These are phyloP conservation scores for Thelonectria olida DNA, from an alignment of 2,329 filamentous ascomycete genomes.

Conservation along the genomic window DNA sequence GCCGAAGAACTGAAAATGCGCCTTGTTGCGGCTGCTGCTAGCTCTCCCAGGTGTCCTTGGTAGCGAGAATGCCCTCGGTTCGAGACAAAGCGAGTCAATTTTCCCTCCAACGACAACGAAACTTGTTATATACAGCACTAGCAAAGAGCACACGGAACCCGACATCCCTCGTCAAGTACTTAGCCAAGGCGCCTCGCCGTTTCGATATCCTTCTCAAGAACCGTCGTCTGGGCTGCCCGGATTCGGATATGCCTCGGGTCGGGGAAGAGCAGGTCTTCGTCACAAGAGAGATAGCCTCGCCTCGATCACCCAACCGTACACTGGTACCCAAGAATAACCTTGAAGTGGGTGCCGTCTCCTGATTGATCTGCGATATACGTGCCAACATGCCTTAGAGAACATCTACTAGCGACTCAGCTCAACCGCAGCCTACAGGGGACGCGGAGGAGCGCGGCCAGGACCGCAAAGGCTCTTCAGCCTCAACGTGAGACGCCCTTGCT, in stretches of 20 bases:
- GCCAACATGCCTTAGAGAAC: conserved; percentile 1
- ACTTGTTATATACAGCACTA: conserved; percentile 6
- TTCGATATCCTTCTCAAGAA: conserved; percentile 24
- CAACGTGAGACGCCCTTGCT: no score
- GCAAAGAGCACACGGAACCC: conserved; percentile 16
- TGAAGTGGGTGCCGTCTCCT: conserved; percentile 10
- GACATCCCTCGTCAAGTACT: conserved; percentile 16
- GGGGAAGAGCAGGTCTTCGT: conserved; percentile 33
- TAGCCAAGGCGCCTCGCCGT: conserved; percentile 22
- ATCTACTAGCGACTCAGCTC: conserved; percentile 16
- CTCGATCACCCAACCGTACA: conserved; percentile 24
- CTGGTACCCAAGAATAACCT: conserved; percentile 9
- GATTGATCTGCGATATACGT: no score
- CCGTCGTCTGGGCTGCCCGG: conserved; percentile 37
- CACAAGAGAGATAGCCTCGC: conserved; percentile 31
- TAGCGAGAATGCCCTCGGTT: conserved; percentile 41
- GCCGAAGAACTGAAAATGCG: conserved; percentile 26
- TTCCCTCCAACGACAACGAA: conserved; percentile 29
- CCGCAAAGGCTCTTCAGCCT: conserved; percentile 35
- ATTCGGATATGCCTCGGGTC: conserved; percentile 40
- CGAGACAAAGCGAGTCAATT: conserved; percentile 39
- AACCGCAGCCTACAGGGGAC: conserved; percentile 26
- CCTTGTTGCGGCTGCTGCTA: conserved; percentile 16
- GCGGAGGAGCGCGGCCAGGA: conserved; percentile 36
- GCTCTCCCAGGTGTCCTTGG: conserved; percentile 37